Evolutionary conservation across 2,329 filamentous ascomycete genomes (phyloP), one percentile per base, ranked within the genome.

Genomic region (Fusarium brachygibbosum): DNA sequence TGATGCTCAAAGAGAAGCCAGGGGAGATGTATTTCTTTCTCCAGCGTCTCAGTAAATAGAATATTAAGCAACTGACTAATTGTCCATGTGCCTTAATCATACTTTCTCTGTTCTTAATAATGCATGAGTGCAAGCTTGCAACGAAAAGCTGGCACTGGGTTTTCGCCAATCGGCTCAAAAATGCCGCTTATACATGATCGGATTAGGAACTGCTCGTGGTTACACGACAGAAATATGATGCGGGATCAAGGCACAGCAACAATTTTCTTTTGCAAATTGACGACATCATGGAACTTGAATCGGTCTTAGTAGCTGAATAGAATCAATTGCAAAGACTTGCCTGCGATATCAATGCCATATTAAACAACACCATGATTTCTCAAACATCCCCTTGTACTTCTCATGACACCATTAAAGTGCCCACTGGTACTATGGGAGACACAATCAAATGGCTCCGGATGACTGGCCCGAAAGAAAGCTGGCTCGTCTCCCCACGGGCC

Each of bases 401-500:
- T 49, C 45, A 44, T 64, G 44, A 58, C 17, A 58, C 23, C 9
- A 21, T n/a, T 11, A 58, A 23, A 37, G 31, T 35, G 31, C 28
- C 34, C 28, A 51, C 42, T n/a, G 29, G 56, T 29, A 59, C 35
- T 14, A 55, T 34, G 29, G 25, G 37, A 32, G 38, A 38, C n/a
- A 32, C 54, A 50, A 52, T n/a, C 31, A 31, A 41, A 21, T 53
- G 13, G 44, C 44, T 63, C 31, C 35, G 32, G 21, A 17, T 40
- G 35, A 25, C 45, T 54, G 21, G 40, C 14, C 62, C 54, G 31
- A 37, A 25, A 25, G 23, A 41, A 41, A 38, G 21, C 28, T 50
- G 28, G 25, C 38, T 65, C 29, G 17, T 48, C 42, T 53, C 60
- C 37, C 64, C 51, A 59, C 9, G 16, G 52, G 57, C 21, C 44